A percentile compares a stretch with the other conserved stretches of the same genome.
Conservation (phyloP, 2,329 filamentous ascomycete genomes). For the Ceratocystis papillata region DNA sequence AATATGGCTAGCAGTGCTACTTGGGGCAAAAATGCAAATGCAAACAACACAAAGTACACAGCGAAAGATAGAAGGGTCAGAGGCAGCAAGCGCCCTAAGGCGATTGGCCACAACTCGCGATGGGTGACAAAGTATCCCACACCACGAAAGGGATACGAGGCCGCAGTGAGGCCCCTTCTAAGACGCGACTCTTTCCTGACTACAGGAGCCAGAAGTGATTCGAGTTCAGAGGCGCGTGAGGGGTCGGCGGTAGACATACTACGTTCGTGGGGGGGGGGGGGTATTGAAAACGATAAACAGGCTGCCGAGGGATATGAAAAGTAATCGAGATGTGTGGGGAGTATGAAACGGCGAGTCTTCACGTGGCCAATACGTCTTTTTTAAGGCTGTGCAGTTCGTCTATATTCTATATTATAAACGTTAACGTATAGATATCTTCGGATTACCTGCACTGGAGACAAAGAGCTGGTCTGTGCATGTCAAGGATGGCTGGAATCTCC, state of each 20-base stretch:
- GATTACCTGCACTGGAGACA: neutral
- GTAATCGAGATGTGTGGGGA: neutral
- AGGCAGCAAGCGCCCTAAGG: conserved; percentile 66
- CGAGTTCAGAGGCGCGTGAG: conserved; percentile 9
- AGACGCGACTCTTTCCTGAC: conserved; percentile 6
- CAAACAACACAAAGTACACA: conserved; percentile 75
- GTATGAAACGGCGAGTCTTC: neutral
- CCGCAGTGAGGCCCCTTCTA: conserved; percentile 36
- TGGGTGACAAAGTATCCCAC: conserved; percentile 72
- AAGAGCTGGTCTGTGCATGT: conserved; percentile 4
- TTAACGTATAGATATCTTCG: neutral
- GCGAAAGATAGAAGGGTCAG: conserved; percentile 70
- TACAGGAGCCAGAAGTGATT: conserved; percentile 12
- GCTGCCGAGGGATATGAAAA: neutral
- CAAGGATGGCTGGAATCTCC: neutral
- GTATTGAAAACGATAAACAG: neutral
- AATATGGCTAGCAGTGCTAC: conserved; percentile 83
- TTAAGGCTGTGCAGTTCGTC: neutral
- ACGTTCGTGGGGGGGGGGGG: neutral
- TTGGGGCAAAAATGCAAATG: conserved; percentile 80
- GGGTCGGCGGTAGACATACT: neutral
- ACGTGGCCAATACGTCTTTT: neutral
- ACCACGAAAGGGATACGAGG: conserved; percentile 54
- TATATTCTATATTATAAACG: neutral
- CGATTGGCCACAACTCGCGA: conserved; percentile 71